Base-by-base conservation (phyloP, 257 asterid species). In the Leonotis leonurus region DNA sequence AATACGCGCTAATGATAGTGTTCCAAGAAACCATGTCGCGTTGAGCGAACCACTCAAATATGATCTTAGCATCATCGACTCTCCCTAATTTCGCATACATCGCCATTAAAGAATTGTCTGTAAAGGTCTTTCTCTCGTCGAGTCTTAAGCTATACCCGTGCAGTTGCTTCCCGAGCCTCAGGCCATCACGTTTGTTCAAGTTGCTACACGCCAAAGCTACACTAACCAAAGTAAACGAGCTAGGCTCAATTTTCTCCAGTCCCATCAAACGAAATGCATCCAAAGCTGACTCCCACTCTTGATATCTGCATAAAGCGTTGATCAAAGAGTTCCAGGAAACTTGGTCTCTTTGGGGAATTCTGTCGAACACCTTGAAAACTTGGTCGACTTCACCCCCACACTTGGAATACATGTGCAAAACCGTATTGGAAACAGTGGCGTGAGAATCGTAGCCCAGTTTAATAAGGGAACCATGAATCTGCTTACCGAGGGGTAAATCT, bases 251-350 rank as follows among this genome's bases (percentile, higher is more conserved):
- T 52, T 81, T 75, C 64, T 81, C 93, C 67, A 63, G 65, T 3
- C 80, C 78, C 95, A 90, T 90, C 13, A 66, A 36, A 26, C 95
- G 75, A 67, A 81, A 78, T 11, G 87, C 83, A 43, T 85, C 89
- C 33, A 90, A 59, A 45, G 90, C 97, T 30, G 81, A 33, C 54
- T 80, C 95, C 97, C 97, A 90, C 43, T 83, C 80, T 67, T 80
- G 78, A 40, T 71, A 80, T 64, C 64, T 85, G 75, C 96, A 90
- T 39, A 90, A 56, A 43, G 90, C 90, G 65, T 81, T 90, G 16
- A 90, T 85, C 66, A 80, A 20, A 0, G 96, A 81, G 75, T 90
- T 90, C 96, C 97, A 90, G 51, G 96, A 87, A 26, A 90, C 96
- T 45, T 85, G 93, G 63, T 87, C 95, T 70, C 82, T 79, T 1